Percentiles rank a stretch among this genome's conserved stretches.
Evolutionary conservation across 805 yeast genomes (phyloP).

Genomic region (Myxozyma sirexii): DNA sequence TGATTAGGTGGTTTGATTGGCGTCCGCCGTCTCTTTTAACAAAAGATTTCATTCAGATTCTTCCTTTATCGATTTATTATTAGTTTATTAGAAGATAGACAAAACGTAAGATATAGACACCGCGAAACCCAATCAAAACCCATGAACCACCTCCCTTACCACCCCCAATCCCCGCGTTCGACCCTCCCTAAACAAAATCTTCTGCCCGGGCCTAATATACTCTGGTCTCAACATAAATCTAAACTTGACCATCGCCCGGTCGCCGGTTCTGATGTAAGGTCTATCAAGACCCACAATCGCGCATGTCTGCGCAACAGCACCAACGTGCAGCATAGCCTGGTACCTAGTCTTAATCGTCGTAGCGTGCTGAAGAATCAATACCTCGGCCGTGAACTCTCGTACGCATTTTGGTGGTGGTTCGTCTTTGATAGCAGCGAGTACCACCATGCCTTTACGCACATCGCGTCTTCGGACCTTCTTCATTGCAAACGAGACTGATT

Average conservation of each 20-base stretch:
- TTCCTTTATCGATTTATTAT: no score
- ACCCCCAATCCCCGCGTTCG: constrained; percentile 35
- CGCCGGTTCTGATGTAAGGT: constrained; percentile 34
- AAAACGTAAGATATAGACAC: no score
- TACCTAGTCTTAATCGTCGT: constrained; percentile 32
- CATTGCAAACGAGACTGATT: constrained; percentile 32
- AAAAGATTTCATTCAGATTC: no score
- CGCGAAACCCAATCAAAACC: background rate
- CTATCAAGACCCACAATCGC: constrained; percentile 30
- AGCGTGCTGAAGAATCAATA: constrained; percentile 33
- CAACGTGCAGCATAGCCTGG: constrained; percentile 35
- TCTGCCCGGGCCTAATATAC: constrained; percentile 30
- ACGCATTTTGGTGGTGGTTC: constrained; percentile 24
- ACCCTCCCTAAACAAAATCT: constrained; percentile 33
- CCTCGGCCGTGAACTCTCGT: constrained; percentile 34
- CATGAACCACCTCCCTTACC: constrained; percentile 28
- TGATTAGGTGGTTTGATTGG: no score
- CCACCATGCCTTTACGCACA: constrained; percentile 35
- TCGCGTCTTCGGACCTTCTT: constrained; percentile 29
- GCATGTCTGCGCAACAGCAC: constrained; percentile 34
- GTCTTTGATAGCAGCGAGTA: constrained; percentile 12
- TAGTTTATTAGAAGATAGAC: no score
- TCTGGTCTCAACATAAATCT: constrained; percentile 32
- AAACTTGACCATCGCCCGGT: constrained; percentile 31
- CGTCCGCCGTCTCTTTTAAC: no score